These are phyloP conservation scores for Starmerella roubikii DNA, from an alignment of 805 yeast genomes.

Conservation along the genomic window DNA sequence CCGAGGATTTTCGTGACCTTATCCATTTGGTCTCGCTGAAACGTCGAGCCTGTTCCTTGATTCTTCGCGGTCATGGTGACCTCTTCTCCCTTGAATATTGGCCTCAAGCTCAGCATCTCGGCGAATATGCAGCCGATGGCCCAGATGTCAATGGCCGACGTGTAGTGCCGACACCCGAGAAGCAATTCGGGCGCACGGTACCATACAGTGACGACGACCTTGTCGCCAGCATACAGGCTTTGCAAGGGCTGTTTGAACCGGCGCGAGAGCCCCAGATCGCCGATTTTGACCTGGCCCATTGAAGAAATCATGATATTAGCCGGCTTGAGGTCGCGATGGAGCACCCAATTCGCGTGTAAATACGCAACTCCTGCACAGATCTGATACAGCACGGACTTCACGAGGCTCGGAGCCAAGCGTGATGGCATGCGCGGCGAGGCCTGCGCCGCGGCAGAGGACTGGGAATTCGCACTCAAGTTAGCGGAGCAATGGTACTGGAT, in stretches of 20 bases:
- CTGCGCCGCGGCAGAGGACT: not conserved
- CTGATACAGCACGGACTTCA: conserved; percentile 85
- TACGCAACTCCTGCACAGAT: conserved; percentile 81
- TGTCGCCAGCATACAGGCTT: conserved; percentile 78
- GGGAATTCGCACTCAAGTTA: conserved; percentile 33
- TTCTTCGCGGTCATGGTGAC: conserved; percentile 38
- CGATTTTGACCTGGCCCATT: conserved; percentile 85
- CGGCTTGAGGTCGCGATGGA: conserved; percentile 92
- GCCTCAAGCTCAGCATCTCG: conserved; percentile 74
- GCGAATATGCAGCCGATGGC: conserved; percentile 93
- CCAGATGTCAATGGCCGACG: conserved; percentile 90
- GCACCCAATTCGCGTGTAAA: conserved; percentile 88
- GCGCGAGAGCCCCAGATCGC: conserved; percentile 86
- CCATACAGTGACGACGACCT: conserved; percentile 95
- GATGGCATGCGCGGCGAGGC: not conserved
- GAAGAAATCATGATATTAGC: conserved; percentile 94
- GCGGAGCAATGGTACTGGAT: conserved; percentile 61
- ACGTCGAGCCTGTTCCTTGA: conserved; percentile 22
- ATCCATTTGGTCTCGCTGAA: conserved; percentile 82
- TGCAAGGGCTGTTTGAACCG: conserved; percentile 78
- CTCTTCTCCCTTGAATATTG: conserved; percentile 95
- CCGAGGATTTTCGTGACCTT: conserved; percentile 90
- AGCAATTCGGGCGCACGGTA: conserved; percentile 86
- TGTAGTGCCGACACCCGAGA: conserved; percentile 83
- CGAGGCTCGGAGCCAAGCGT: conserved; percentile 52